A percentile compares a stretch with the other conserved stretches of the same genome.
phyloP scores from a whole-genome alignment of 805 yeast species.

The Candida germanica region DNA sequence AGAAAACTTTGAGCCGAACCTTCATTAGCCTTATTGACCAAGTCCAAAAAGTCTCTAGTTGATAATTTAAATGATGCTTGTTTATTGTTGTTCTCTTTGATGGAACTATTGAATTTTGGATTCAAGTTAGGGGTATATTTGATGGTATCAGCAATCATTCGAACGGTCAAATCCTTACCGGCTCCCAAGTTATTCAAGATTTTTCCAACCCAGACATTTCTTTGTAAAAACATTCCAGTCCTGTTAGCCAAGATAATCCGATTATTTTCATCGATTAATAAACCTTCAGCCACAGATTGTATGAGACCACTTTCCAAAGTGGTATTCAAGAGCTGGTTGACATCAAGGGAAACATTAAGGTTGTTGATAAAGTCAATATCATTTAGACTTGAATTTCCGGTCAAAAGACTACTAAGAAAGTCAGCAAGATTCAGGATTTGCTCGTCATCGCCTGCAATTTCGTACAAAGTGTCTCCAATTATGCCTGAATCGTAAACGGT shows the following conservation, averaged over 20 bases:
- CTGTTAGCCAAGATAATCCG: constrained; percentile 21
- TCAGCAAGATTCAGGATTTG: constrained; percentile 28
- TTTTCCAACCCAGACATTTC: constrained; percentile 28
- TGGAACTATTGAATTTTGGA: constrained; percentile 16
- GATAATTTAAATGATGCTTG: constrained; percentile 2
- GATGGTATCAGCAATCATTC: constrained; percentile 28
- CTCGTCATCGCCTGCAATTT: constrained; percentile 28
- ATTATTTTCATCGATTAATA: constrained; percentile 30
- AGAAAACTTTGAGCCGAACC: constrained; percentile 34
- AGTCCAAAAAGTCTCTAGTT: not conserved
- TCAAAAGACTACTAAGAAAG: constrained; percentile 15
- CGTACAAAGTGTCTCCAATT: constrained; percentile 21
- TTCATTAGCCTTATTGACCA: constrained; percentile 8
- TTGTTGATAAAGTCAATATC: constrained; percentile 3
- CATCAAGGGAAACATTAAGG: constrained; percentile 21
- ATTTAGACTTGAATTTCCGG: constrained; percentile 6
- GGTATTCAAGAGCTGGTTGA: constrained; percentile 18
- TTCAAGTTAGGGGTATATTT: constrained; percentile 28
- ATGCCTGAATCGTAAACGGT: constrained; percentile 11
- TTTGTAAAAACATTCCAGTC: constrained; percentile 24
- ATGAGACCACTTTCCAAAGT: constrained; percentile 28
- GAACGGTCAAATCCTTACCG: constrained; percentile 27
- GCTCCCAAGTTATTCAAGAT: constrained; percentile 31
- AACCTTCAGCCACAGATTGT: constrained; percentile 19
- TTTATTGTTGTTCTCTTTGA: constrained; percentile 5